Evolutionary conservation across 805 yeast genomes (phyloP).

Genomic region (Cyberlindnera euphorbiae): DNA sequence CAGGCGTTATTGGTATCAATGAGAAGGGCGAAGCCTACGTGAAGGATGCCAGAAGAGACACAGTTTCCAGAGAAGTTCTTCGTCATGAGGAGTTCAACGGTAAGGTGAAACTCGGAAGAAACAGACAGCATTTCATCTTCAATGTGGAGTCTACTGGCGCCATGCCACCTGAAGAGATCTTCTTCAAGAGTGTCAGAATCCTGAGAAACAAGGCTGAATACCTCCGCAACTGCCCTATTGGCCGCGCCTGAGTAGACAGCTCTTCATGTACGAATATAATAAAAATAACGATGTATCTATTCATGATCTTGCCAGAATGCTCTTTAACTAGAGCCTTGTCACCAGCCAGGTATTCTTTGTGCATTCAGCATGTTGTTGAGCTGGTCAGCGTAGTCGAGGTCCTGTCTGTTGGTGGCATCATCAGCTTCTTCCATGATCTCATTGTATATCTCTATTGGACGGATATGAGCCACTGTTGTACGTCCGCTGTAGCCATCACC

Average conservation of each 20-base stretch:
- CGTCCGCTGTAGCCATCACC: conserved; percentile 46
- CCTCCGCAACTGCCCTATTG: conserved; percentile 73
- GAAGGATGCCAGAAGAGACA: conserved; percentile 87
- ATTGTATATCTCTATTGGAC: conserved; percentile 28
- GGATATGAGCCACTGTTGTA: conserved; percentile 31
- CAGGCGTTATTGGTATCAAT: conserved; percentile 82
- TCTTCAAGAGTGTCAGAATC: conserved; percentile 82
- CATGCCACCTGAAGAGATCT: conserved; percentile 94
- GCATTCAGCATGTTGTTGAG: conserved; percentile 7
- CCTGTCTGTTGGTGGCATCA: conserved; percentile 6
- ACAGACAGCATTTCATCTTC: conserved; percentile 88
- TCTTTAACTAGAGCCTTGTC: conserved; percentile 1
- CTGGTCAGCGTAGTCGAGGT: conserved; percentile 14
- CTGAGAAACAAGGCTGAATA: conserved; percentile 81
- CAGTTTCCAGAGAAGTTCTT: conserved; percentile 93
- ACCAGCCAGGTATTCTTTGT: no score
- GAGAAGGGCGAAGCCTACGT: conserved; percentile 69
- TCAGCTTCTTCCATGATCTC: conserved; percentile 13
- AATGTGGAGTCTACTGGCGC: conserved; percentile 95
- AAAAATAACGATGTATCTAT: no score
- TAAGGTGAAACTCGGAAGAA: conserved; percentile 86
- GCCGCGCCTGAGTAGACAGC: conserved; percentile 29
- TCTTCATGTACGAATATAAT: conserved; percentile 2
- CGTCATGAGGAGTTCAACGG: conserved; percentile 89
- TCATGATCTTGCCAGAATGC: not conserved